A percentile compares a stretch with the other conserved stretches of the same genome.
Evolutionary conservation across 148 eudicot species (phyloP).

Genomic region (Amaranthus hypochondriacus): DNA sequence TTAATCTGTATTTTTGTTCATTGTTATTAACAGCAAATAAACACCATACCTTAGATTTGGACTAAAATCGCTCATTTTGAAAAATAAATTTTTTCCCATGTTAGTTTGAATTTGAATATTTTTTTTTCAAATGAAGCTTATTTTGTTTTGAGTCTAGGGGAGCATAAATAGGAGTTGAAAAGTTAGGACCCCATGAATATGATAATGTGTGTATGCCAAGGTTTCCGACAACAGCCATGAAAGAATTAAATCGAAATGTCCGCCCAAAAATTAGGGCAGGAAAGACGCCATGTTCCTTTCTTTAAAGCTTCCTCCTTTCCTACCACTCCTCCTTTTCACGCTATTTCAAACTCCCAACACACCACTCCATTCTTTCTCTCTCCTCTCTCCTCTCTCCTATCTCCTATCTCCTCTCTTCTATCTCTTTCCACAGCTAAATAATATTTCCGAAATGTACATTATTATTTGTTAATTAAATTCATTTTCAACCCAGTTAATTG

Average conservation of each 20-base stretch:
- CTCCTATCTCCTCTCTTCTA: background rate
- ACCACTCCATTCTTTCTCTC: background rate
- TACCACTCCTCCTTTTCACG: conserved; percentile 33
- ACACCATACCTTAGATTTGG: too few species aligned
- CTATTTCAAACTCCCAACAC: background rate
- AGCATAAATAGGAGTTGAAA: too few species aligned
- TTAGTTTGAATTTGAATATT: too few species aligned
- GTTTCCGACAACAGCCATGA: too few species aligned
- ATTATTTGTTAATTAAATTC: background rate
- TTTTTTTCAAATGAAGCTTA: too few species aligned
- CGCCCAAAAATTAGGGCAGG: conserved; percentile 32
- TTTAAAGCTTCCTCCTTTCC: conserved; percentile 32
- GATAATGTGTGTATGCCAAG: too few species aligned
- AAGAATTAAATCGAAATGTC: conserved; percentile 14
- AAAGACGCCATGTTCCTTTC: conserved; percentile 40
- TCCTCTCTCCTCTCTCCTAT: background rate
- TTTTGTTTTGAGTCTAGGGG: too few species aligned
- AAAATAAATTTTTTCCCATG: too few species aligned
- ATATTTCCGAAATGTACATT: background rate
- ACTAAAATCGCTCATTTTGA: too few species aligned
- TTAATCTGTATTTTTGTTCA: too few species aligned
- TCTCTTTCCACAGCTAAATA: background rate
- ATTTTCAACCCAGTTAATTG: background rate
- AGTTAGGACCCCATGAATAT: too few species aligned
- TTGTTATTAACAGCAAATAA: too few species aligned